Evolutionary conservation across 306 rosid genomes (phyloP).

Genomic region (Alnus glutinosa): DNA sequence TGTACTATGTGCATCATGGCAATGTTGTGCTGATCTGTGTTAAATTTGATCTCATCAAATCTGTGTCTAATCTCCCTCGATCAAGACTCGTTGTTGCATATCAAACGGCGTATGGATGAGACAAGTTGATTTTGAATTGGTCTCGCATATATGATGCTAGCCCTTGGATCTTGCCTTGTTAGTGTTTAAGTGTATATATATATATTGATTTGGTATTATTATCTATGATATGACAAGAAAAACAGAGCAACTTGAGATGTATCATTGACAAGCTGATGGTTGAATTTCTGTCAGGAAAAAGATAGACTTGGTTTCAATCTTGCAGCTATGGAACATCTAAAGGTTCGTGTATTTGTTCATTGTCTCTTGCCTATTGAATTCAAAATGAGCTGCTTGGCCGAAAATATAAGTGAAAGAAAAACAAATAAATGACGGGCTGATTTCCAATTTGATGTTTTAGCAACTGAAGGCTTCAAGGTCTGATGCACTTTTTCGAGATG

Average conservation of each 20-base stretch:
- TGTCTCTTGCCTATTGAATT: too few species aligned
- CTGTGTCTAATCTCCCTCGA: not conserved
- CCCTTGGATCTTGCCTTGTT: too few species aligned
- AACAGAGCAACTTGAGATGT: not conserved
- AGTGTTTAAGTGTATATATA: too few species aligned
- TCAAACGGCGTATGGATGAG: too few species aligned
- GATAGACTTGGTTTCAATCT: conserved; percentile 85
- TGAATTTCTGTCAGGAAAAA: conserved; percentile 62
- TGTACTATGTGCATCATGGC: not conserved
- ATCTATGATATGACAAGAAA: too few species aligned
- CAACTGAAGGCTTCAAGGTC: conserved; percentile 84
- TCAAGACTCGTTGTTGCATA: too few species aligned
- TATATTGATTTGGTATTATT: too few species aligned
- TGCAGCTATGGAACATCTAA: conserved; percentile 94
- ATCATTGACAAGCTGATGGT: conserved; percentile 26
- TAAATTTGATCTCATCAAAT: not conserved
- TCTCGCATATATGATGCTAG: too few species aligned
- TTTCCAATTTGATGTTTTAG: conserved; percentile 49
- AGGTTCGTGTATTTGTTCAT: too few species aligned
- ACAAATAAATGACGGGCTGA: not conserved
- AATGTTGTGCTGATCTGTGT: not conserved
- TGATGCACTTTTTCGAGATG: conserved; percentile 75
- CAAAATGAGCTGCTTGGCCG: conserved; percentile 11
- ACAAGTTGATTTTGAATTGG: too few species aligned
- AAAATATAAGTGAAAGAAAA: not conserved